Conservation (phyloP, 176 grass and related monocot genomes). For the Canna indica region DNA sequence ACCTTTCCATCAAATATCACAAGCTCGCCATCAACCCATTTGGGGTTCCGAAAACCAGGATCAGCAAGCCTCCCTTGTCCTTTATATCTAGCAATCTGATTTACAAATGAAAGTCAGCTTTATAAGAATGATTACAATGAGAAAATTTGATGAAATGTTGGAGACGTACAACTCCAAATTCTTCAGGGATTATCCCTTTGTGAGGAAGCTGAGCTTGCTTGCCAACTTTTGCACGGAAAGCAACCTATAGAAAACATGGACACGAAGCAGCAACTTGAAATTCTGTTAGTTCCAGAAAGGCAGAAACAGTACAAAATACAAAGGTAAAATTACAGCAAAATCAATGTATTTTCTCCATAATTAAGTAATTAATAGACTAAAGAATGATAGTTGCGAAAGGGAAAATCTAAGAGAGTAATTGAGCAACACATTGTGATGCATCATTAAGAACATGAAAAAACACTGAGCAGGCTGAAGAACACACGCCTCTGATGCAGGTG, state of each 20-base stretch:
- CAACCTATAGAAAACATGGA: constrained; percentile 37
- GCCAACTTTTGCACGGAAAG: constrained; percentile 83
- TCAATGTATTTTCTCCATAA: background rate
- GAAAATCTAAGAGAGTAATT: too few relatives aligned
- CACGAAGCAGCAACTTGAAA: background rate
- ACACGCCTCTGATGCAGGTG: too few relatives aligned
- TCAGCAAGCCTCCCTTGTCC: constrained; percentile 77
- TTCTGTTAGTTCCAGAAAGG: background rate
- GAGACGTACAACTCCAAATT: constrained; percentile 90
- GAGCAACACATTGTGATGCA: too few relatives aligned
- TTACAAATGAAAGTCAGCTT: constrained; percentile 23
- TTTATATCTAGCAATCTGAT: constrained; percentile 79
- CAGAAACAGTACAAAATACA: background rate
- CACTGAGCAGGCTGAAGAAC: too few relatives aligned
- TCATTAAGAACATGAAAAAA: too few relatives aligned
- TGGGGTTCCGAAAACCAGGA: constrained; percentile 52
- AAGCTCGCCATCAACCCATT: constrained; percentile 89
- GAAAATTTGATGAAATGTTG: constrained; percentile 11
- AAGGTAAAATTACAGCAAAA: background rate
- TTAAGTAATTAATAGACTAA: too few relatives aligned
- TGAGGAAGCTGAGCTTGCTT: constrained; percentile 77
- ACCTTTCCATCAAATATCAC: constrained; percentile 94
- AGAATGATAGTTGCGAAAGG: too few relatives aligned
- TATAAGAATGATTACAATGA: constrained; percentile 11
- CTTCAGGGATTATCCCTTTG: constrained; percentile 89